Evolutionary conservation across 306 rosid genomes (phyloP).

Genomic region (Morella rubra): DNA sequence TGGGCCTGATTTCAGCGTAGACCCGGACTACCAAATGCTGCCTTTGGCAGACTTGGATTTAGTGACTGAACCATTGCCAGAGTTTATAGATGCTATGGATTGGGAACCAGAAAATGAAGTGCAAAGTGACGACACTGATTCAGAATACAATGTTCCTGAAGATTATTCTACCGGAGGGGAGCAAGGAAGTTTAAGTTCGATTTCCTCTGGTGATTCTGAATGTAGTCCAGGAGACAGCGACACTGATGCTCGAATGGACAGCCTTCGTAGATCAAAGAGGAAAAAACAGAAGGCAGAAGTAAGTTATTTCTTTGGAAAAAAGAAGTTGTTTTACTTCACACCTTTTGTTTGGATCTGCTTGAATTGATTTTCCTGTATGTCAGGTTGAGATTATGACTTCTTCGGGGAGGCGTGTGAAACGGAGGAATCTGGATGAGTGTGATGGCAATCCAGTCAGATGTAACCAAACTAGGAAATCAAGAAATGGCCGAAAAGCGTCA

Average conservation of each 20-base stretch:
- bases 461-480: constrained; percentile 57
- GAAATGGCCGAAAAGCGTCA: constrained; percentile 54
- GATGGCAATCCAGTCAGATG: constrained; percentile 51
- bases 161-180: constrained; percentile 73
- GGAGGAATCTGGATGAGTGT: constrained; percentile 83
- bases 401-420: constrained; percentile 95
- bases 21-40: constrained; percentile 84
- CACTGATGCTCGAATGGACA: constrained; percentile 51
- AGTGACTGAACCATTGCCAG: constrained; percentile 73
- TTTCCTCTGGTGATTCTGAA: constrained; percentile 61
- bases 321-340: constrained; percentile 5
- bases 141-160: constrained; percentile 84
- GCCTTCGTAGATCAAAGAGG: constrained; percentile 77
- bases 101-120: constrained; percentile 94
- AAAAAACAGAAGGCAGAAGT: constrained; percentile 77
- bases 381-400: constrained; percentile 85
- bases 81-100: constrained; percentile 77
- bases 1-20: constrained; percentile 94
- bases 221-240: constrained; percentile 80
- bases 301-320: constrained; percentile 34
- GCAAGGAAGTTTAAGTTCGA: constrained; percentile 70
- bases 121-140: constrained; percentile 82
- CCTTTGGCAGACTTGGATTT: constrained; percentile 89
- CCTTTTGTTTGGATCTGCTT: constrained; percentile 14
- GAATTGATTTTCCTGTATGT: constrained; percentile 31